Evolutionary conservation across 2,329 filamentous ascomycete species (phyloP).

Genomic region (Diplocarpon rosae): DNA sequence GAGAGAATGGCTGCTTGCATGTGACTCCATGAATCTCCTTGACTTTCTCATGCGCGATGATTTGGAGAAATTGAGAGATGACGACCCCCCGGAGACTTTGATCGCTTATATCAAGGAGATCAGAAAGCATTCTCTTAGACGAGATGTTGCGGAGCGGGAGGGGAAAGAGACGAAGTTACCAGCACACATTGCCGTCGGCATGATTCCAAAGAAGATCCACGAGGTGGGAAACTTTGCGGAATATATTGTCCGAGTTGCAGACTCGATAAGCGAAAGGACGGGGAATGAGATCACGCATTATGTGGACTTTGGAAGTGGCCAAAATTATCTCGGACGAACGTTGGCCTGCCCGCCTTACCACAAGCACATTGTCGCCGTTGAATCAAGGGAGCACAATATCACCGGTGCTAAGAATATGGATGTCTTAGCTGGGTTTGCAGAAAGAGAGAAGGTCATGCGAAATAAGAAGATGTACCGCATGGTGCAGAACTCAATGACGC

Average conservation of each 20-base stretch:
- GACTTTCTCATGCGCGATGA: slow-evolving; percentile 75
- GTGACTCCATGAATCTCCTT: slow-evolving; percentile 64
- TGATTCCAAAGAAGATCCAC: slow-evolving; percentile 93
- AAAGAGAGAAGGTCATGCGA: slow-evolving; percentile 60
- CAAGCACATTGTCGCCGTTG: slow-evolving; percentile 79
- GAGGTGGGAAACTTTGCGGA: slow-evolving; percentile 87
- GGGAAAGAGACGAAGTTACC: slow-evolving; percentile 48
- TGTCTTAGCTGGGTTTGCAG: slow-evolving; percentile 64
- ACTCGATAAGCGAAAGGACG: slow-evolving; percentile 47
- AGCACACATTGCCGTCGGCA: slow-evolving; percentile 68
- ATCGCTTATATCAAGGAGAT: slow-evolving; percentile 63
- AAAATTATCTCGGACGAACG: slow-evolving; percentile 88
- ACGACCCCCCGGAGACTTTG: slow-evolving; percentile 36
- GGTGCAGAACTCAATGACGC: slow-evolving; percentile 25
- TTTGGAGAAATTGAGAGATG: slow-evolving; percentile 32
- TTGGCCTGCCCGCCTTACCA: slow-evolving; percentile 80
- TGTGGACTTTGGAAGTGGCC: slow-evolving; percentile 91
- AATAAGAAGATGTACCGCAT: slow-evolving; percentile 70
- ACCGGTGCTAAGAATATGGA: slow-evolving; percentile 76
- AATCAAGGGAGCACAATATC: slow-evolving; percentile 79
- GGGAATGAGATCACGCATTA: slow-evolving; percentile 64
- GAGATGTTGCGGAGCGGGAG: slow-evolving; percentile 42
- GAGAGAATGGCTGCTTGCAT: slow-evolving; percentile 63
- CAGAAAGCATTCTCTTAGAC: slow-evolving; percentile 53
- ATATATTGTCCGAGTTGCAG: slow-evolving; percentile 57